Base-by-base conservation (phyloP, 2,329 filamentous ascomycete species). In the Alternaria viburni region DNA sequence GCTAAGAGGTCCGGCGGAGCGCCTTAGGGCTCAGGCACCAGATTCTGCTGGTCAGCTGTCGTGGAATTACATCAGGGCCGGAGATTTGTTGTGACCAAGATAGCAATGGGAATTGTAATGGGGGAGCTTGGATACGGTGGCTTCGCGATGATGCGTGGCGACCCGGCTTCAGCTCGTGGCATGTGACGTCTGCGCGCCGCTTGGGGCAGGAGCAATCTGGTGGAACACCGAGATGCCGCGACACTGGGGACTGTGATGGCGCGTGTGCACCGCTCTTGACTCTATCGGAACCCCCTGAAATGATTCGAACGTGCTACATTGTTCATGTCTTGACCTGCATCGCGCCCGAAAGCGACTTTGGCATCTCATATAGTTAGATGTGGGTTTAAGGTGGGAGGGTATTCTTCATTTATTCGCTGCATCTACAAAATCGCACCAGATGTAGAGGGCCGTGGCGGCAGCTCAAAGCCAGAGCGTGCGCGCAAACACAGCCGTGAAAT, bases 1-100 rank as follows among this genome's bases (percentile, higher is more conserved):
- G 62, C 57, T 69, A 43, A 67, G 58, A 66, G 71, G 65, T 61
- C 44, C 50, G 54, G 50, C 55, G 54, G 50, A 58, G 59, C 44
- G 65, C 72, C 68, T 65, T 52, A 63, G 57, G 41, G 56, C 52
- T 72, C 65, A 75, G 69, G 69, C 66, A 69, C 62, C 60, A 69
- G 66, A 61, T 49, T 69, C 58, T 69, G 67, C 68, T 47, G 69
- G 75, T 77, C 75, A 79, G 74, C 71, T 78, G 76, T 69, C 63
- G 62, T 61, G 59, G 58, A 61, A 63, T 64, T 67, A 71, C 70
- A 71, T 69, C 67, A 74, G 64, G 46, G 32, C 55, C 65, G 66
- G 65, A 55, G 55, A 51, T 54, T 43, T 47, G 46, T 19, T 55
- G 62, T 44, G 62, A 67, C 62, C 51, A 66, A 72, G 67, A 71